Evolutionary conservation across 2,329 filamentous ascomycete genomes (phyloP), one percentile per base, ranked within the genome.

Genomic region (Eurotiales sp.): DNA sequence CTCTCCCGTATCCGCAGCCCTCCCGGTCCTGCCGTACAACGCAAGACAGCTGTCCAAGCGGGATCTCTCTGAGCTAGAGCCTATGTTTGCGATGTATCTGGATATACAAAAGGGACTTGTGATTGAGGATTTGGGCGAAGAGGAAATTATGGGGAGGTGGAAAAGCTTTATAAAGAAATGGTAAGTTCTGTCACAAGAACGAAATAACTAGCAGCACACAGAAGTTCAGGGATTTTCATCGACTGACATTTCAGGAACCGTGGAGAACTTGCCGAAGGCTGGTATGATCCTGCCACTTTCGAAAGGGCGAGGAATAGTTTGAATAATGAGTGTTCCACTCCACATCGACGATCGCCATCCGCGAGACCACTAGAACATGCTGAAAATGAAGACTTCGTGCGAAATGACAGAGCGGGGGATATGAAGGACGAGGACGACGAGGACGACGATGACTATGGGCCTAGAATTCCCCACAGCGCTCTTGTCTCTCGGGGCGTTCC

Each of bases 151-250:
- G 57, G 90, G 91, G 1, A 77, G 92, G 50, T 99, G 92, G 90
- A 96, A 96, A 78, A 92, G 90, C 66, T 99, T 97, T 62, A 68
- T 92, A 11, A 78, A 81, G 3, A 92, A 90, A 76, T 99, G 93
- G 92, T 86, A 78, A 70, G 74, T 32, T 42, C 5, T 23, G 15
- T 22, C 22, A 17, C 10, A 8, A 5, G 12, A 17, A 4, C 12
- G n/a, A 19, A 37, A 21, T 11, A 15, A 21, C 8, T 43, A 12
- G n/a, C 17, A 17, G 22, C 14, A 8, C 14, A 12, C 12, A 25
- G 3, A 41, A 25, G 21, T 21, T 25, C 27, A 6, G 39, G 11
- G n/a, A 12, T 7, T 39, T 29, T 22, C 19, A 4, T 8, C 8
- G 47, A 44, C 77, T 83, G 67, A 83, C 73, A 68, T 69, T 59